These are phyloP conservation scores for Funneliformis mosseae DNA, from an alignment of 192 early-diverging fungal species.

Conservation along the genomic window DNA sequence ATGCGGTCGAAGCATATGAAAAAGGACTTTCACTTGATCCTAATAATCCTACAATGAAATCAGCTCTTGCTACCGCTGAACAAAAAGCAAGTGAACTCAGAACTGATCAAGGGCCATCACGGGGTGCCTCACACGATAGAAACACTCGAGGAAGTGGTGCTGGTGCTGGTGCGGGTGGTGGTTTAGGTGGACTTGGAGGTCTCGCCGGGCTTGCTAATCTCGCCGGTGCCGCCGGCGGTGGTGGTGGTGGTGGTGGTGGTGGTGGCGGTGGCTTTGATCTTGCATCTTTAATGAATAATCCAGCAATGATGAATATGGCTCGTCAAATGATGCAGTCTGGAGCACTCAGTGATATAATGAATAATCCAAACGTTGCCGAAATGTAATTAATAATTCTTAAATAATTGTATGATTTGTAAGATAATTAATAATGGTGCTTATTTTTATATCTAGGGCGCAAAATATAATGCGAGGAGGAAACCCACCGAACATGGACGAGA, in stretches of 20 bases:
- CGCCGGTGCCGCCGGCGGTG: conserved; percentile 43
- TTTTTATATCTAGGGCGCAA: conserved; percentile 60
- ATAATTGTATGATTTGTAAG: conserved; percentile 11
- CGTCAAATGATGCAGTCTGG: conserved; percentile 87
- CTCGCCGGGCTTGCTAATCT: conserved; percentile 37
- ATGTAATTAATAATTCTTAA: conserved; percentile 56
- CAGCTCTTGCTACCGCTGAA: conserved; percentile 70
- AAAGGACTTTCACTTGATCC: conserved; percentile 86
- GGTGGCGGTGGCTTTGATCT: conserved; percentile 79
- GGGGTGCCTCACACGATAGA: conserved; percentile 30
- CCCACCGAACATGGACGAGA: conserved; percentile 53
- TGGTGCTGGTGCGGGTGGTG: conserved; percentile 34
- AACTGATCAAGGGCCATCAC: background rate
- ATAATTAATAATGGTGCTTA: background rate
- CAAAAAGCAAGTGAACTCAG: conserved; percentile 51
- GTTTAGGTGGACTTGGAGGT: conserved; percentile 39
- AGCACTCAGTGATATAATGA: conserved; percentile 82
- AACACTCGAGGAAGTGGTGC: conserved; percentile 35
- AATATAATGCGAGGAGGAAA: conserved; percentile 74
- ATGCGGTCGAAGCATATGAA: conserved; percentile 89
- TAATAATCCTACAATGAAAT: conserved; percentile 78
- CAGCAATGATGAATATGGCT: conserved; percentile 95
- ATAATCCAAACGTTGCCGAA: conserved; percentile 85
- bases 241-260: conserved; percentile 56
- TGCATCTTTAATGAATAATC: conserved; percentile 87